Percentiles rank a stretch among this genome's conserved stretches.
Evolutionary conservation across 257 asterid species (phyloP).

Genomic region (Striga asiatica): DNA sequence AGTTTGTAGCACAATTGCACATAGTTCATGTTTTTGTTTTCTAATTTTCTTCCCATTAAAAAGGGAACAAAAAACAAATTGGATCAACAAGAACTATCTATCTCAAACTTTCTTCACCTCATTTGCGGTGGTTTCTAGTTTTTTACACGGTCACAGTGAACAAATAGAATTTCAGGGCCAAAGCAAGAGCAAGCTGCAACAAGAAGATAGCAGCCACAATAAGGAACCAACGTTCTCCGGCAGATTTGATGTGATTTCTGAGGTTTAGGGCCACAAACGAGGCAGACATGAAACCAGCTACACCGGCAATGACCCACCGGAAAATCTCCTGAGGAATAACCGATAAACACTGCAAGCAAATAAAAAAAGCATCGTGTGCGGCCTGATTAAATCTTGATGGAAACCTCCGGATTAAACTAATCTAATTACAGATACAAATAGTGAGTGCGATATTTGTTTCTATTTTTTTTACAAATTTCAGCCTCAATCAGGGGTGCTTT

Average conservation of each 20-base stretch:
- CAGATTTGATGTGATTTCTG: conserved; percentile 76
- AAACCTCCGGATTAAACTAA: background rate
- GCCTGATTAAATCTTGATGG: background rate
- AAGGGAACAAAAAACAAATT: no score
- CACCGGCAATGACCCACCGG: conserved; percentile 87
- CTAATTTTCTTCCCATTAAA: no score
- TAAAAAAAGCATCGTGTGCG: background rate
- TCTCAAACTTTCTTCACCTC: no score
- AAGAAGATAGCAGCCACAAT: conserved; percentile 86
- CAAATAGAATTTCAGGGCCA: conserved; percentile 74
- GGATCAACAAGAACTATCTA: no score
- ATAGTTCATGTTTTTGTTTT: no score
- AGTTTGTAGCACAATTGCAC: no score
- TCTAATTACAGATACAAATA: no score
- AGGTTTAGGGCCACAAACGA: conserved; percentile 86
- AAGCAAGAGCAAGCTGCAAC: conserved; percentile 88
- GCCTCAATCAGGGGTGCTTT: background rate
- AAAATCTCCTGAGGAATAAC: conserved; percentile 70
- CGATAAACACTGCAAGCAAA: conserved; percentile 76
- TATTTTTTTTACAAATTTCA: no score
- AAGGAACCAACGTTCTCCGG: conserved; percentile 90
- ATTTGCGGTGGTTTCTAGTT: no score
- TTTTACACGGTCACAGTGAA: conserved; percentile 64
- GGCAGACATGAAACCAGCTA: conserved; percentile 94
- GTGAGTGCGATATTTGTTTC: background rate